Conservation (phyloP, 2,329 filamentous ascomycete species). For the Phialocephala subalpina region DNA sequence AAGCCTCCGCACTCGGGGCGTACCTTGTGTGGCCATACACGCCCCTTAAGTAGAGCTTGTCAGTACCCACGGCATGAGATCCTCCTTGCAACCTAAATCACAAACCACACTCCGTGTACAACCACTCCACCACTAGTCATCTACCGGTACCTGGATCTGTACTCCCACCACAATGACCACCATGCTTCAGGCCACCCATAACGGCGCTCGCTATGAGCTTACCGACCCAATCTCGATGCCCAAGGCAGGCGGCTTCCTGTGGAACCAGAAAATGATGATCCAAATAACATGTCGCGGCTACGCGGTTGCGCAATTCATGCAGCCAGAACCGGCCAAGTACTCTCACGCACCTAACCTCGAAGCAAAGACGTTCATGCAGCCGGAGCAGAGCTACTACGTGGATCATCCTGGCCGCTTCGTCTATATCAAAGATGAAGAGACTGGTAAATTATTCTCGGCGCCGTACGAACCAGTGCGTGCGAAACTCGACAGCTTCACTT, state of each 20-base stretch:
- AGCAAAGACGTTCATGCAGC: conserved; percentile 67
- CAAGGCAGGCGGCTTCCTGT: conserved; percentile 63
- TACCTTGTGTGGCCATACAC: not conserved
- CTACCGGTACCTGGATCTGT: not conserved
- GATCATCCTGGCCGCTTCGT: conserved; percentile 67
- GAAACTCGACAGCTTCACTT: conserved; percentile 56
- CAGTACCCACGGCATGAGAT: no score
- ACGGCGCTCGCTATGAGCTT: conserved; percentile 63
- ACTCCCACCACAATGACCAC: not conserved
- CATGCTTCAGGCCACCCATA: conserved; percentile 45
- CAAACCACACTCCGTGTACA: no score
- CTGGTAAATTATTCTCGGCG: conserved; percentile 58
- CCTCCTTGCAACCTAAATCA: no score
- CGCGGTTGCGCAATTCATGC: conserved; percentile 66
- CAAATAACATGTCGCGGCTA: conserved; percentile 66
- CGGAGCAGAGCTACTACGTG: conserved; percentile 65
- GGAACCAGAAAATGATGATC: conserved; percentile 70
- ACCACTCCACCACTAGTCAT: not conserved
- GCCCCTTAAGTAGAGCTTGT: not conserved
- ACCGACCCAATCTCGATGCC: conserved; percentile 62
- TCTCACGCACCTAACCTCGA: conserved; percentile 65
- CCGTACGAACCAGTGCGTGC: conserved; percentile 63
- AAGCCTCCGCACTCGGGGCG: not conserved
- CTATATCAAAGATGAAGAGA: conserved; percentile 64
- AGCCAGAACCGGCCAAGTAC: conserved; percentile 67